Conservation (phyloP, 805 yeast species). For the Metschnikowia reukaufii region DNA sequence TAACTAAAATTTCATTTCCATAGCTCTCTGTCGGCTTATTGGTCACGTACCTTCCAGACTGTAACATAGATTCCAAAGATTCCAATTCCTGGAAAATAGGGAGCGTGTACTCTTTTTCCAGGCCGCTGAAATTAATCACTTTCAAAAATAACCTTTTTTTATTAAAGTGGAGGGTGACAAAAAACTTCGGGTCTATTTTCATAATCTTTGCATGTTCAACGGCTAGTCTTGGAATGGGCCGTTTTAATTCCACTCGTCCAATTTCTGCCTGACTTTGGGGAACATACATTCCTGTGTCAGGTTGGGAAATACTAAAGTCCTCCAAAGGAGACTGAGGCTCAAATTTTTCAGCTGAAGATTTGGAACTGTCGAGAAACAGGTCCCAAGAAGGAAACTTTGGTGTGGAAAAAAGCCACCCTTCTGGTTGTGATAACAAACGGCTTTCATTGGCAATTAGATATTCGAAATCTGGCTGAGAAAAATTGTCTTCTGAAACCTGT, state of each 20-base stretch:
- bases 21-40: background rate
- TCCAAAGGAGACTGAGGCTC: slow-evolving; percentile 2
- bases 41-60: slow-evolving; percentile 4
- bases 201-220: background rate
- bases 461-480: slow-evolving; percentile 5
- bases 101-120: slow-evolving; percentile 12
- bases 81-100: slow-evolving; percentile 12
- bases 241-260: background rate
- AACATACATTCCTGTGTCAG: background rate
- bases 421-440: background rate
- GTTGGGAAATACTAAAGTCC: too few species aligned
- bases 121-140: slow-evolving; percentile 14
- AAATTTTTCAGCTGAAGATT: background rate
- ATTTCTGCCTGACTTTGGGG: background rate
- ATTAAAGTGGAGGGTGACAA: slow-evolving; percentile 9
- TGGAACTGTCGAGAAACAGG: background rate
- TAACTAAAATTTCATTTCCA: background rate
- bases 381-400: slow-evolving; percentile 7
- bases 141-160: slow-evolving; percentile 2
- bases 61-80: slow-evolving; percentile 7
- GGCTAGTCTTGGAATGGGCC: slow-evolving; percentile 3
- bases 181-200: background rate
- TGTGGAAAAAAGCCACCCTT: slow-evolving; percentile 2
- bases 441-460: background rate
- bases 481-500: slow-evolving; percentile 6